A percentile compares a stretch with the other conserved stretches of the same genome.
Conservation (phyloP, 2,329 filamentous ascomycete genomes). For the Penicillium sumatraense region DNA sequence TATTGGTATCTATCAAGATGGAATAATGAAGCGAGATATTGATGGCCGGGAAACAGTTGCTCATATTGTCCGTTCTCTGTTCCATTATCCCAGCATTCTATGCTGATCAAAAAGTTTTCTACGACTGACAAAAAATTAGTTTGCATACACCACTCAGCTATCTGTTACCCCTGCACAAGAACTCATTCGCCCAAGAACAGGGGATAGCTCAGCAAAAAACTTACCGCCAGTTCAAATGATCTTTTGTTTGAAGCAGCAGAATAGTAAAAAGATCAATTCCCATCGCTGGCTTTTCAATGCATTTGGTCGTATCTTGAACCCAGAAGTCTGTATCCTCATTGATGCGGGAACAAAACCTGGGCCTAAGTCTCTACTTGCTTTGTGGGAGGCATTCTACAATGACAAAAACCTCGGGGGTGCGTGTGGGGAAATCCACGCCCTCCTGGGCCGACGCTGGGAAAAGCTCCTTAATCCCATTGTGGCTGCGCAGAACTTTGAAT, state of each 20-base stretch:
- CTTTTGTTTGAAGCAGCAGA: constrained; percentile 7
- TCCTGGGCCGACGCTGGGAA: neutral
- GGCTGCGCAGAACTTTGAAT: constrained; percentile 8
- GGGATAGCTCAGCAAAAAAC: neutral
- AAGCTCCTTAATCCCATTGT: constrained; percentile 3
- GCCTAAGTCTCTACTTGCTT: constrained; percentile 2
- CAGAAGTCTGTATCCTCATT: constrained; percentile 6
- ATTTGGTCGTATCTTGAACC: constrained; percentile 8
- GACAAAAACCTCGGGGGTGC: constrained; percentile 4
- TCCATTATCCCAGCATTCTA: neutral
- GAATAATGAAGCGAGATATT: constrained; percentile 4
- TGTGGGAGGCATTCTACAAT: constrained; percentile 11
- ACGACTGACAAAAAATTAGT: neutral
- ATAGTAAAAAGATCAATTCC: constrained; percentile 8
- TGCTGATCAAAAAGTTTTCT: neutral
- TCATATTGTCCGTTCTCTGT: constrained; percentile 4
- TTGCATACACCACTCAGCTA: constrained; percentile 8
- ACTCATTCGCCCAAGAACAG: neutral
- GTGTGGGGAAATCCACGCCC: constrained; percentile 4
- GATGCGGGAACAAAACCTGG: constrained; percentile 8
- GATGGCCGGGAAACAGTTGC: constrained; percentile 8
- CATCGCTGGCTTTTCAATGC: constrained; percentile 10
- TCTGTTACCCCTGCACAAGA: constrained; percentile 6
- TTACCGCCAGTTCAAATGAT: constrained; percentile 10
- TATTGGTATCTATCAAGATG: constrained; percentile 11